These are phyloP conservation scores for Aspergillus uvarum DNA, from an alignment of 2,329 filamentous ascomycete species.

Conservation along the genomic window DNA sequence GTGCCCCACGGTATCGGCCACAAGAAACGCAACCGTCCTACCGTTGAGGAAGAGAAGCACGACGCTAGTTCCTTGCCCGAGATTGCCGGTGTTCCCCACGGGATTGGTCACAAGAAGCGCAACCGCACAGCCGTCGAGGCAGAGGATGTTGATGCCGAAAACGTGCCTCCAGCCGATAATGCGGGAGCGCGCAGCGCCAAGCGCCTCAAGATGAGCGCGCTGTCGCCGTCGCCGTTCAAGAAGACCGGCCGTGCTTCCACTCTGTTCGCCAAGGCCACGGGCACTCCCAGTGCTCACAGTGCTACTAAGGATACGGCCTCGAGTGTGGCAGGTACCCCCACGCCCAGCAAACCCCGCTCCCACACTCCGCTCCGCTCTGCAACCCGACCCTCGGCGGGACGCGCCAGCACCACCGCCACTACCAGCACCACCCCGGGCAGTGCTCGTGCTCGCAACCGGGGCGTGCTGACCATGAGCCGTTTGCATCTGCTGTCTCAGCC, in stretches of 20 bases:
- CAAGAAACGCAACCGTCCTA: slow-evolving; percentile 37
- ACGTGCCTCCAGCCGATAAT: slow-evolving; percentile 29
- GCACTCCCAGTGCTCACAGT: slow-evolving; percentile 1
- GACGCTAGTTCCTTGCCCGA: slow-evolving; percentile 16
- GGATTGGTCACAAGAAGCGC: slow-evolving; percentile 43
- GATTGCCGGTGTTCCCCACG: slow-evolving; percentile 34
- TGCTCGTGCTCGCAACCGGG: slow-evolving; percentile 29
- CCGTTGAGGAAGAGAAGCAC: slow-evolving; percentile 17
- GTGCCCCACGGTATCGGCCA: slow-evolving; percentile 41
- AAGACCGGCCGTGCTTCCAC: neutral
- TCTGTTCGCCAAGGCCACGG: neutral
- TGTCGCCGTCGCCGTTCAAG: slow-evolving; percentile 25
- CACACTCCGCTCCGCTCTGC: slow-evolving; percentile 33
- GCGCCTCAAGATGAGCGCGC: slow-evolving; percentile 35
- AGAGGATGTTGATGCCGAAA: slow-evolving; percentile 32
- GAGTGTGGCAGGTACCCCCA: slow-evolving; percentile 18
- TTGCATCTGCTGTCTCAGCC: slow-evolving; percentile 50
- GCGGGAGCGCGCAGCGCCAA: slow-evolving; percentile 34
- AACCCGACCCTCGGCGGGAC: slow-evolving; percentile 6
- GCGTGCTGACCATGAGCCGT: slow-evolving; percentile 46
- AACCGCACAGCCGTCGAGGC: slow-evolving; percentile 33
- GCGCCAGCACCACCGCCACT: slow-evolving; percentile 22
- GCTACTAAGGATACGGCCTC: slow-evolving; percentile 11
- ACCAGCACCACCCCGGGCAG: slow-evolving; percentile 31
- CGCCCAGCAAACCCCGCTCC: slow-evolving; percentile 36